Percentiles rank a stretch among this genome's conserved stretches.
Conservation (phyloP, 1,284 basidiomycete genomes). For the Heliocybe sulcata region DNA sequence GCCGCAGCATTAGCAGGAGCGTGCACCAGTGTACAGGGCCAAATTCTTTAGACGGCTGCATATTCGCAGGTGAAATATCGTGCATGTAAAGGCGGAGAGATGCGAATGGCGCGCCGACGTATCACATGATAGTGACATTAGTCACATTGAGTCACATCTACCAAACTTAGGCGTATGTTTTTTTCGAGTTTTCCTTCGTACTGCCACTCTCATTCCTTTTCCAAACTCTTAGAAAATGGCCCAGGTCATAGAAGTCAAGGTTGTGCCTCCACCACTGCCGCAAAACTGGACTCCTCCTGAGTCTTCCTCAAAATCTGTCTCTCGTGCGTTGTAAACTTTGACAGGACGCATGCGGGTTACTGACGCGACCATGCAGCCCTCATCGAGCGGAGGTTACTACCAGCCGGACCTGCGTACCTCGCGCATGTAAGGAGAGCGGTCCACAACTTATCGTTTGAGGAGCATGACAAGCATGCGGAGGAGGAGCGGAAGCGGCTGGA, state of each 20-base stretch:
- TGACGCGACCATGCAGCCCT: slow-evolving; percentile 15
- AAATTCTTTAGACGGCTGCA: too few relatives aligned
- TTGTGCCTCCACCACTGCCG: neutral
- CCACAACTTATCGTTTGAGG: slow-evolving; percentile 72
- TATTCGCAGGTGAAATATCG: too few relatives aligned
- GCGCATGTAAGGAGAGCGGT: slow-evolving; percentile 71
- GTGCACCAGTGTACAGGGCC: too few relatives aligned
- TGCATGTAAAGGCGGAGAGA: too few relatives aligned
- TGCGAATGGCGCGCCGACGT: too few relatives aligned
- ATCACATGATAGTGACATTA: too few relatives aligned
- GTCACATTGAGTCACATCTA: too few relatives aligned
- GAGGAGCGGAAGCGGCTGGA: slow-evolving; percentile 45
- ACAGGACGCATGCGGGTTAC: neutral
- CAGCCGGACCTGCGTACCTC: slow-evolving; percentile 82
- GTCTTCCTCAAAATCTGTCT: neutral
- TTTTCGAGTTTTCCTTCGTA: too few relatives aligned
- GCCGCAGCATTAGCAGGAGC: too few relatives aligned
- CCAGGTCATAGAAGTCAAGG: neutral
- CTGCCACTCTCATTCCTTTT: neutral
- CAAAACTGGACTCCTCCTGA: neutral
- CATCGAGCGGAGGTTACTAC: slow-evolving; percentile 49
- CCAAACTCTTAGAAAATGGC: neutral
- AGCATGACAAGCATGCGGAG: slow-evolving; percentile 65
- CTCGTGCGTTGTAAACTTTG: neutral
- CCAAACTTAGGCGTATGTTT: too few relatives aligned